Evolutionary conservation across 2,329 filamentous ascomycete species (phyloP).

Genomic region (Acephala macrosclerotiorum): DNA sequence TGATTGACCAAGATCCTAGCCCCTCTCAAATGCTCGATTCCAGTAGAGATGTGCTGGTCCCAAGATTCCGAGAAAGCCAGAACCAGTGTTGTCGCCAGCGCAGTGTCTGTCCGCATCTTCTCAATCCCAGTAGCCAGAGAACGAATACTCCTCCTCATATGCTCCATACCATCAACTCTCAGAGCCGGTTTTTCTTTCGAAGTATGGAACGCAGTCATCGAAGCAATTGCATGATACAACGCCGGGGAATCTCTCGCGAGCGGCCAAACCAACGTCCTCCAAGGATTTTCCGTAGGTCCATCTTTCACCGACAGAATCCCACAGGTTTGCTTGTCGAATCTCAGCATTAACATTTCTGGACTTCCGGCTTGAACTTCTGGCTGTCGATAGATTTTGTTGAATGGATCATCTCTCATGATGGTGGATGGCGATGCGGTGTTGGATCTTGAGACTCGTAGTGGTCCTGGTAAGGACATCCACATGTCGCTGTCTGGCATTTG

Average conservation of each 20-base stretch:
- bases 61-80: constrained; percentile 75
- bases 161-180: constrained; percentile 69
- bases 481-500: constrained; percentile 36
- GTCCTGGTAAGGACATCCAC: constrained; percentile 37
- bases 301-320: constrained; percentile 76
- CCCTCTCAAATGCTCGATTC: constrained; percentile 73
- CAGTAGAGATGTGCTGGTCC: constrained; percentile 73
- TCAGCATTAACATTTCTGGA: constrained; percentile 66
- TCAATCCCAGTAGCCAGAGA: constrained; percentile 65
- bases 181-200: constrained; percentile 63
- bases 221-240: constrained; percentile 71
- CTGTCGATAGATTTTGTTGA: constrained; percentile 50
- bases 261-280: constrained; percentile 75
- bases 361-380: constrained; percentile 58
- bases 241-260: constrained; percentile 69
- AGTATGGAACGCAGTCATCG: constrained; percentile 74
- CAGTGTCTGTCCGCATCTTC: constrained; percentile 69
- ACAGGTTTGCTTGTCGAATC: constrained; percentile 72
- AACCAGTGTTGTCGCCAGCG: constrained; percentile 73
- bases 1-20: constrained; percentile 69
- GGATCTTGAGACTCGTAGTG: constrained; percentile 34
- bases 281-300: constrained; percentile 73
- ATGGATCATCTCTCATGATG: constrained; percentile 29
- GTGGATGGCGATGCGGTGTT: constrained; percentile 32
- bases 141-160: constrained; percentile 71